These are phyloP conservation scores for Nicotiana attenuata DNA, from an alignment of 257 asterid genomes.

Conservation along the genomic window DNA sequence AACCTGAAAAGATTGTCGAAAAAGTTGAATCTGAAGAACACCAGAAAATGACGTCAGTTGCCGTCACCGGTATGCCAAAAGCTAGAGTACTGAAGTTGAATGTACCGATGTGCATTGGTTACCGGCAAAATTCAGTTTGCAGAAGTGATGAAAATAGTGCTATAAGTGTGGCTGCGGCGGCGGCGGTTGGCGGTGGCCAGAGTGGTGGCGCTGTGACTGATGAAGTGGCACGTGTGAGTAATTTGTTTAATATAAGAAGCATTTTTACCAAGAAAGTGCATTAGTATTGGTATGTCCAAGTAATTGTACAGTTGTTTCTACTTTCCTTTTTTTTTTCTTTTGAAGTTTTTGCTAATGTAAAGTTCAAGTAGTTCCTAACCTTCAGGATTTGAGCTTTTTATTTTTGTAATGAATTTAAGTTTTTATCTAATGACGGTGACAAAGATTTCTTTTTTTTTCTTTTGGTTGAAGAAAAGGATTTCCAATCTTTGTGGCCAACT, in stretches of 20 bases:
- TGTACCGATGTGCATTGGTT: neutral
- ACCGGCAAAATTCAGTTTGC: neutral
- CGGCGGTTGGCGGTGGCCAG: neutral
- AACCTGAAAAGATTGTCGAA: no score
- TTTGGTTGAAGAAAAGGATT: no score
- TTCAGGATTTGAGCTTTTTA: no score
- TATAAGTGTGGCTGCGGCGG: neutral
- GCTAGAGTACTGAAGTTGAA: slow-evolving; percentile 3
- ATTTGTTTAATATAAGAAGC: neutral
- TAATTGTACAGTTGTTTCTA: neutral
- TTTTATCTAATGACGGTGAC: no score
- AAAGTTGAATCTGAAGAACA: slow-evolving; percentile 23
- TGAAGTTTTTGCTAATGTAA: no score
- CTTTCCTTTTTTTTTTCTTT: no score
- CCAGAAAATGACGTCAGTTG: slow-evolving; percentile 33
- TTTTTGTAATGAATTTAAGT: no score
- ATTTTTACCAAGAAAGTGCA: slow-evolving; percentile 3
- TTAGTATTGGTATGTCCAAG: neutral
- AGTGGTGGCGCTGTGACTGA: neutral
- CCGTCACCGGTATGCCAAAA: neutral
- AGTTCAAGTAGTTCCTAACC: no score
- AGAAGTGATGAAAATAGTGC: neutral
- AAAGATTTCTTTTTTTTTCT: no score
- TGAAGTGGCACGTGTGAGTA: neutral
- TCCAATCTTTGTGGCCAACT: no score